phyloP scores from a whole-genome alignment of 805 yeast species.

The Pichia nanzhaoensis region DNA sequence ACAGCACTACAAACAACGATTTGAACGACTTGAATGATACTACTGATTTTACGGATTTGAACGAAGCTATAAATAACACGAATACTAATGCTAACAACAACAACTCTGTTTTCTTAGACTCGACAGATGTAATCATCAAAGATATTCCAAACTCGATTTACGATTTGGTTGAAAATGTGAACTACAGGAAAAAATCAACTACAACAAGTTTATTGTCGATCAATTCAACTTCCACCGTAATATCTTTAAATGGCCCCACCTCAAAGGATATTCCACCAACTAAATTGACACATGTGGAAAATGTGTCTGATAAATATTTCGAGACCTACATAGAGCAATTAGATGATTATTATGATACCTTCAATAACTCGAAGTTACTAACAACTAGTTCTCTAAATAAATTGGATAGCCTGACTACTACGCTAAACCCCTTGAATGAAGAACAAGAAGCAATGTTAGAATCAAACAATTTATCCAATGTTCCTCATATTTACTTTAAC shows the following conservation, averaged over 20 bases:
- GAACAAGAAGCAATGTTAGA: conserved; percentile 21
- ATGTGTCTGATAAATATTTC: conserved; percentile 38
- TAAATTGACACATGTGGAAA: conserved; percentile 47
- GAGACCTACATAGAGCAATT: conserved; percentile 39
- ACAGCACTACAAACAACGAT: conserved; percentile 1
- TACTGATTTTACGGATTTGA: not conserved
- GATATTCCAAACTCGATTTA: conserved; percentile 8
- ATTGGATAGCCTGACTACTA: conserved; percentile 20
- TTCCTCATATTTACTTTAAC: conserved; percentile 67
- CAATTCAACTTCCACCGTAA: conserved; percentile 34
- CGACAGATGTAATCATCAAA: conserved; percentile 1
- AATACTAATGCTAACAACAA: not conserved
- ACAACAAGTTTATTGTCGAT: conserved; percentile 25
- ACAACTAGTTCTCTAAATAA: conserved; percentile 38
- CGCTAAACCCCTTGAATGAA: conserved; percentile 12
- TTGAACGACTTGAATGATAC: not conserved
- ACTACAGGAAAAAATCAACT: conserved; percentile 31
- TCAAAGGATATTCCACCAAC: conserved; percentile 80
- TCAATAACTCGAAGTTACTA: conserved; percentile 36
- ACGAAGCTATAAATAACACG: not conserved
- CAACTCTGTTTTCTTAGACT: conserved; percentile 2
- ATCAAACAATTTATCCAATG: conserved; percentile 31
- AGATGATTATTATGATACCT: conserved; percentile 38
- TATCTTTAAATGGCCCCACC: conserved; percentile 61
- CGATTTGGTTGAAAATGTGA: conserved; percentile 62